These are phyloP conservation scores for Saturnispora mendoncae DNA, from an alignment of 805 yeast genomes.

Conservation along the genomic window DNA sequence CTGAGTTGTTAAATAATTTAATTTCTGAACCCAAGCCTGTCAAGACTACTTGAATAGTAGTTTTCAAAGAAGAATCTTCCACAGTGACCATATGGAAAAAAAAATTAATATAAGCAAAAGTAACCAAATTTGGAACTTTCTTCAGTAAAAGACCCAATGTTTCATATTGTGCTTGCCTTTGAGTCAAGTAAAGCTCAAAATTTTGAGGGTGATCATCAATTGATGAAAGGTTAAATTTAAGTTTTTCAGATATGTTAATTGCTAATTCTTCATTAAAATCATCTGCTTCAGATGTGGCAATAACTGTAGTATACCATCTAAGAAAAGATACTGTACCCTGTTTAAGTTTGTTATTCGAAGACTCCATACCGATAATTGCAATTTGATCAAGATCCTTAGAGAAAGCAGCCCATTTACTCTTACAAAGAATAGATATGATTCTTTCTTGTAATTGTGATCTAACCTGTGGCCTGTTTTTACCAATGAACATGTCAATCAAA, in stretches of 20 bases:
- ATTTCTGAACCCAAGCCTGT: constrained; percentile 48
- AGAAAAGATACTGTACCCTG: constrained; percentile 55
- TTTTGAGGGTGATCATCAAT: constrained; percentile 30
- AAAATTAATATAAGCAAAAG: constrained; percentile 50
- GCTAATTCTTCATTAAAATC: constrained; percentile 27
- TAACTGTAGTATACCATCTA: constrained; percentile 42
- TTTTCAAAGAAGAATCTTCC: constrained; percentile 53
- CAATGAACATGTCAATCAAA: constrained; percentile 43
- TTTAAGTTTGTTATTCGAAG: constrained; percentile 44
- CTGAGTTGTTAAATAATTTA: constrained; percentile 29
- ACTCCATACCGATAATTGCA: constrained; percentile 50
- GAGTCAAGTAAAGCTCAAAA: constrained; percentile 28
- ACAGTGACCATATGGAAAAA: constrained; percentile 60
- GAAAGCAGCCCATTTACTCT: constrained; percentile 44
- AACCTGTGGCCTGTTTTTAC: constrained; percentile 46
- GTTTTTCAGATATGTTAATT: constrained; percentile 39
- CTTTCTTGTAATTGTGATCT: constrained; percentile 45
- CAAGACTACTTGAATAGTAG: constrained; percentile 65
- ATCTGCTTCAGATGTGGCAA: constrained; percentile 13
- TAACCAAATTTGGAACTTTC: constrained; percentile 36
- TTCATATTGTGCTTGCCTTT: constrained; percentile 64
- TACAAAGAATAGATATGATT: constrained; percentile 41
- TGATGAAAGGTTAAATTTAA: constrained; percentile 38
- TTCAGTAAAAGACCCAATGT: constrained; percentile 60
- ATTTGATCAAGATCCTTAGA: constrained; percentile 37